Conservation (phyloP, 352 stramenopile genomes). For the Globisporangium perplexum region DNA sequence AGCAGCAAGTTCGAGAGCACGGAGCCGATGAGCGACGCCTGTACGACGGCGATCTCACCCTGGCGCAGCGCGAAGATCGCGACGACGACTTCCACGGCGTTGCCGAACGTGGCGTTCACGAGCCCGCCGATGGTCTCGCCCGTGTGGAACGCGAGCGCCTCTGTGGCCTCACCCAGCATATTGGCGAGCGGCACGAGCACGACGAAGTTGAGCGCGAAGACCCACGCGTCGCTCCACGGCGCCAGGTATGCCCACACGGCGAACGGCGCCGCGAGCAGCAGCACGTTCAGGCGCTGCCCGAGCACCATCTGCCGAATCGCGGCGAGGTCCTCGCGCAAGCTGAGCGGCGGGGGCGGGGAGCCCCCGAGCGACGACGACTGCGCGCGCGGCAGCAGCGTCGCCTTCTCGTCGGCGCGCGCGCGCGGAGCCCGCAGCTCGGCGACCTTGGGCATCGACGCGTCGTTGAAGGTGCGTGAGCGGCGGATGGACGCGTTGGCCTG, state of each 20-base stretch:
- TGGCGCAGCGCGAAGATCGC: conserved; percentile 91
- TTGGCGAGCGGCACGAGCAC: conserved; percentile 95
- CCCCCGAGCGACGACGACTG: conserved; percentile 25
- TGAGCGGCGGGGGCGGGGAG: conserved; percentile 1
- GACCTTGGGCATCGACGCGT: conserved; percentile 14
- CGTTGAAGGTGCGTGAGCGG: conserved; percentile 40
- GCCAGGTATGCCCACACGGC: conserved; percentile 57
- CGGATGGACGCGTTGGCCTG: conserved; percentile 55
- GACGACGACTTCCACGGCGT: conserved; percentile 96
- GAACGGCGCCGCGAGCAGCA: conserved; percentile 57
- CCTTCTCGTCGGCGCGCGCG: conserved; percentile 11
- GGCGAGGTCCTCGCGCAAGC: conserved; percentile 26
- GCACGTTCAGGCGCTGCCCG: conserved; percentile 57
- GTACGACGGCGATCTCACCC: conserved; percentile 94
- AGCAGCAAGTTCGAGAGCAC: conserved; percentile 98
- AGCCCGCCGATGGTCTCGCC: conserved; percentile 96
- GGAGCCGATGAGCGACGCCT: conserved; percentile 95
- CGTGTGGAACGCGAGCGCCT: conserved; percentile 96
- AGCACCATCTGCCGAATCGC: conserved; percentile 44
- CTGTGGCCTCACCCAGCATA: conserved; percentile 95
- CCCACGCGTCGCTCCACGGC: conserved; percentile 61
- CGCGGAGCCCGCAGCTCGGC: conserved; percentile 4
- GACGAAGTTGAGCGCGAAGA: conserved; percentile 96
- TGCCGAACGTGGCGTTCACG: conserved; percentile 98
- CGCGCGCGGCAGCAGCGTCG: conserved; percentile 8